These are phyloP conservation scores for Aspergillus haitiensis DNA, from an alignment of 495 filamentous ascomycete species.

Conservation along the genomic window DNA sequence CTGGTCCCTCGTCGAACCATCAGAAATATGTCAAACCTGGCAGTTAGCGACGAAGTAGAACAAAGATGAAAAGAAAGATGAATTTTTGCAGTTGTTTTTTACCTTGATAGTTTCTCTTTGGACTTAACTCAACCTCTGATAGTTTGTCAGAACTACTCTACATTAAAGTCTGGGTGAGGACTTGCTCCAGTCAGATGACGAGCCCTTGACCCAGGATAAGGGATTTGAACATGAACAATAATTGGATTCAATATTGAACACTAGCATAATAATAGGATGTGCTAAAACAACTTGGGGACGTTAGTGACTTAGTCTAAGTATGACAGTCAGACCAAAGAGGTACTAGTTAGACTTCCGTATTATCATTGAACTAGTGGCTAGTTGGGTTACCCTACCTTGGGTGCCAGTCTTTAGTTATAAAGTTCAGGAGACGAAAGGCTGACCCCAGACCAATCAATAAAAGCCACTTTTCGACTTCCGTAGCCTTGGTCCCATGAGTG, in stretches of 20 bases:
- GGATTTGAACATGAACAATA: not conserved
- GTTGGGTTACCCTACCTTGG: not conserved
- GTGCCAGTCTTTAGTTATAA: not conserved
- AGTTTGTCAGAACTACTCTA: not conserved
- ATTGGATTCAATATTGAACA: not conserved
- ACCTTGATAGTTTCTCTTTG: not conserved
- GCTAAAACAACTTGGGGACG: not conserved
- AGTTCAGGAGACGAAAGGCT: not conserved
- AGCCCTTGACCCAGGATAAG: not conserved
- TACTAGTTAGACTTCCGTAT: too few species aligned
- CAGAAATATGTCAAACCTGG: not conserved
- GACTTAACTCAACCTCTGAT: not conserved
- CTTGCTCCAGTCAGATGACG: constrained; percentile 5
- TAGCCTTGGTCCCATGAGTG: not conserved
- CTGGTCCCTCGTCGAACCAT: not conserved
- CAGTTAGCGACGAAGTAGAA: not conserved
- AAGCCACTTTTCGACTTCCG: constrained; percentile 8
- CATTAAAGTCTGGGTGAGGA: not conserved
- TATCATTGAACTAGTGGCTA: not conserved
- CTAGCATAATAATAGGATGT: not conserved
- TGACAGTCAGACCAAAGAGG: not conserved
- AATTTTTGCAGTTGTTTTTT: not conserved
- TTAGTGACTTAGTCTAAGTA: not conserved
- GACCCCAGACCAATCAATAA: constrained; percentile 4
- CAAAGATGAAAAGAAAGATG: not conserved